These are phyloP conservation scores for Colletotrichum abscissum DNA, from an alignment of 2,329 filamentous ascomycete species.

Conservation along the genomic window DNA sequence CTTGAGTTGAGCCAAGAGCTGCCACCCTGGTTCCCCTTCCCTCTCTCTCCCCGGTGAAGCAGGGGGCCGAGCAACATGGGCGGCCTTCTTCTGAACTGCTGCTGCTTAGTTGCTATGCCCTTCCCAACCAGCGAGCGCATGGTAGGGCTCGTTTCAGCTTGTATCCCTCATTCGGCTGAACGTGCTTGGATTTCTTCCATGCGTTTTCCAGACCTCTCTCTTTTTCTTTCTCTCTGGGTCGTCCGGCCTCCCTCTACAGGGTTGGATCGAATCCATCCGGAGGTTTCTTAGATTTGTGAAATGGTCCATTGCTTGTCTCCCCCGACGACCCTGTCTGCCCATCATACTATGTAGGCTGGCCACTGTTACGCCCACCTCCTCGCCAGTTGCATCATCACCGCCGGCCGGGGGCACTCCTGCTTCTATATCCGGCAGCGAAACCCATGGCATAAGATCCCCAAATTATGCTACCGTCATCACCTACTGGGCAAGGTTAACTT, in stretches of 20 bases:
- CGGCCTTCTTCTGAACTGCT: slow-evolving; percentile 43
- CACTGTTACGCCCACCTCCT: slow-evolving; percentile 44
- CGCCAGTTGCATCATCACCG: slow-evolving; percentile 55
- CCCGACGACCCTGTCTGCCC: slow-evolving; percentile 46
- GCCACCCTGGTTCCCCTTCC: slow-evolving; percentile 28
- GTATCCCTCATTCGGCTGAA: slow-evolving; percentile 48
- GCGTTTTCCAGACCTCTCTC: slow-evolving; percentile 50
- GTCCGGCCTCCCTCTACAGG: slow-evolving; percentile 44
- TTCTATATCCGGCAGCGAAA: slow-evolving; percentile 63
- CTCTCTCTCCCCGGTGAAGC: slow-evolving; percentile 31
- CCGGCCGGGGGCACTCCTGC: slow-evolving; percentile 53
- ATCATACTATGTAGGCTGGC: slow-evolving; percentile 42
- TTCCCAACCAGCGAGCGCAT: slow-evolving; percentile 50
- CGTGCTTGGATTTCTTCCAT: slow-evolving; percentile 53
- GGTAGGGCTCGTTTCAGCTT: slow-evolving; percentile 58
- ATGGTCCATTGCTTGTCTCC: slow-evolving; percentile 42
- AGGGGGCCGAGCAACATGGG: slow-evolving; percentile 26
- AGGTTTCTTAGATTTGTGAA: slow-evolving; percentile 45
- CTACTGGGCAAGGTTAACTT: slow-evolving; percentile 54
- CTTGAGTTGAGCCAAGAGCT: slow-evolving; percentile 36
- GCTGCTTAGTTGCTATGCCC: slow-evolving; percentile 51
- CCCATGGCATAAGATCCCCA: slow-evolving; percentile 68
- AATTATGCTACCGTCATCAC: slow-evolving; percentile 66
- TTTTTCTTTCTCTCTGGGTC: slow-evolving; percentile 34
- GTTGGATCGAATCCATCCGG: slow-evolving; percentile 40